phyloP scores from a whole-genome alignment of 2,329 filamentous ascomycete genomes.

The Parafenestella ontariensis region DNA sequence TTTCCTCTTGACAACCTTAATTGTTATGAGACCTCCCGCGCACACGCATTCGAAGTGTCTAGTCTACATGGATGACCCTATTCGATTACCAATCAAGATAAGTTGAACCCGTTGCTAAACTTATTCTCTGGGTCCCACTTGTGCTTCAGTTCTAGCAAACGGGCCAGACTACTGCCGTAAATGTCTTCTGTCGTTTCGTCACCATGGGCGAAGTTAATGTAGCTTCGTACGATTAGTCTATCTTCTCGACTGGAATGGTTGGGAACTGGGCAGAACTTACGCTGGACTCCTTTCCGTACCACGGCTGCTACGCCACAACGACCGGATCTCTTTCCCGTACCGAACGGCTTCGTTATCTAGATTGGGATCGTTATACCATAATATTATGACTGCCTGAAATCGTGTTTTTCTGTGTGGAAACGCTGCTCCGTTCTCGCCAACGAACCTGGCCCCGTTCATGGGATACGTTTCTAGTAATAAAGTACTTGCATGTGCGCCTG shows the following conservation, averaged over 20 bases:
- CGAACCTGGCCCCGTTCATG: conserved; percentile 27
- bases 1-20: too few relatives aligned
- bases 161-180: conserved; percentile 9
- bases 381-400: conserved; percentile 45
- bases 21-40: too few relatives aligned
- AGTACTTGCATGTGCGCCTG: conserved; percentile 30
- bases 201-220: conserved; percentile 17
- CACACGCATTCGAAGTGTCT: too few relatives aligned
- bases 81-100: too few relatives aligned
- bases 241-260: not conserved
- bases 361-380: conserved; percentile 46
- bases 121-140: conserved; percentile 13
- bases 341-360: conserved; percentile 42
- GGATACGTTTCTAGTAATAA: conserved; percentile 46
- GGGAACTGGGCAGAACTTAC: not conserved
- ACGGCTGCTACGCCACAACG: conserved; percentile 5
- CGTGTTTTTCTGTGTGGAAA: conserved; percentile 40
- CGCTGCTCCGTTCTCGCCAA: conserved; percentile 14
- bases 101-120: conserved; percentile 15
- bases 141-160: conserved; percentile 13
- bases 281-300: not conserved
- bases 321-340: conserved; percentile 29
- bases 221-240: conserved; percentile 4
- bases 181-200: conserved; percentile 9
- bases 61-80: too few relatives aligned